Evolutionary conservation across 306 rosid species (phyloP).

Genomic region (Prunus mongolica): DNA sequence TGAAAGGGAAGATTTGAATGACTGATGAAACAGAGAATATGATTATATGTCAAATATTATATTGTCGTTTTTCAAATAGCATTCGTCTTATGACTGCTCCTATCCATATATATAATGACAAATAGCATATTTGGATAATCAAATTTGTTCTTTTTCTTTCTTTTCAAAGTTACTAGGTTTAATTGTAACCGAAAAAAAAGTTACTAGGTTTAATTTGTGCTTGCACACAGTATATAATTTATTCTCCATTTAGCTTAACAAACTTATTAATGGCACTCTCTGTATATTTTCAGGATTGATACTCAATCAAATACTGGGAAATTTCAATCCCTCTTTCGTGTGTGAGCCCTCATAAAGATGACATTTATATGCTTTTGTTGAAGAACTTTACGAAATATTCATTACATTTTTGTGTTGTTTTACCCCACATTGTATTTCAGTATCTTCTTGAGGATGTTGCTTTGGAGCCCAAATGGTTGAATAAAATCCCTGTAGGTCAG

Average conservation of each 20-base stretch:
- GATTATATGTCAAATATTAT: too few relatives aligned
- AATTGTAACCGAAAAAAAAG: too few relatives aligned
- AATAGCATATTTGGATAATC: not conserved
- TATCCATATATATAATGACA: not conserved
- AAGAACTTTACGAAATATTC: conserved; percentile 9
- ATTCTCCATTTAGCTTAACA: not conserved
- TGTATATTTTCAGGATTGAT: conserved; percentile 76
- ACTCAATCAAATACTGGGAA: conserved; percentile 55
- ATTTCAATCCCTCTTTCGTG: conserved; percentile 73
- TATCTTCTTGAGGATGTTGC: conserved; percentile 93
- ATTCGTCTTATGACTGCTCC: not conserved
- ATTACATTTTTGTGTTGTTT: conserved; percentile 13
- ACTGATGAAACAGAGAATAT: too few relatives aligned
- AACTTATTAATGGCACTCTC: not conserved
- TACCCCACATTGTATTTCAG: conserved; percentile 39
- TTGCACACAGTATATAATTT: not conserved
- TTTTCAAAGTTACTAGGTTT: too few relatives aligned
- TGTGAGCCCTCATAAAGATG: conserved; percentile 36
- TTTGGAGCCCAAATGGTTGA: conserved; percentile 57
- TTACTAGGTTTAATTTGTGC: not conserved
- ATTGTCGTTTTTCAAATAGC: not conserved
- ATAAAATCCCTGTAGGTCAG: conserved; percentile 58
- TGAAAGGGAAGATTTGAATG: too few relatives aligned
- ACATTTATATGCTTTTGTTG: conserved; percentile 10
- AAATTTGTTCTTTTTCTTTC: not conserved